Evolutionary conservation across 805 yeast species (phyloP), one percentile per base, ranked within the genome.

Genomic region (Diddensiella santjacobensis): DNA sequence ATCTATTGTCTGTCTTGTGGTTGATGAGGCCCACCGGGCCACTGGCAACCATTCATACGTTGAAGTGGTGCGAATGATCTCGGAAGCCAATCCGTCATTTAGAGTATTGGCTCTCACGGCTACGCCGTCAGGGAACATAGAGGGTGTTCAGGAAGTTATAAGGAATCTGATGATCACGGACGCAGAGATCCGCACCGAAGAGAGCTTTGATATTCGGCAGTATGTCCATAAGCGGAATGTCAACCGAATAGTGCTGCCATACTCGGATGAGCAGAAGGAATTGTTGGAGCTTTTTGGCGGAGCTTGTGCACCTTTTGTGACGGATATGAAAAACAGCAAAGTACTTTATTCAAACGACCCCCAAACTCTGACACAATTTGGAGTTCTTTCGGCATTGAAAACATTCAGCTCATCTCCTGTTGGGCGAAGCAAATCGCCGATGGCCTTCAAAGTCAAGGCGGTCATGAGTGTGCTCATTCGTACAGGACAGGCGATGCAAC

Each of bases 21-120:
- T 93, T 20, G 99, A 93, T 67, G 99, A 93, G 69, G 98, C 99
- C 0, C 99, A 93, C 65, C 72, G 96, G 42, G 89, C 97, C 0
- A 83, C 83, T 44, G 96, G 96, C 0, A 84, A 87, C 47, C 90
- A 89, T 62, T 85, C 98, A 0, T 91, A 91, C 60, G 83, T 83
- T 41, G 84, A 85, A 48, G 90, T 91, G n/a, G 87, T 86, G 2
- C 71, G 78, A 53, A 81, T 79, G 57, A 63, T 86, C 10, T 74
- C 75, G 23, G 66, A 87, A 44, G 81, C 80, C 60, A 82, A 79
- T 51, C 73, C 79, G 1, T 78, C 87, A 1, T 84, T 81, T 56
- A 71, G 99, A 40, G 71, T 90, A 0, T 65, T 93, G 44, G 98
- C 96, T 0, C 70, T 93, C 53, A 89, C 98, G 0, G 99, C 99